A percentile compares a stretch with the other conserved stretches of the same genome.
Evolutionary conservation across 108 stramenopile genomes (phyloP).

Genomic region (Cyclotella kingstonii): DNA sequence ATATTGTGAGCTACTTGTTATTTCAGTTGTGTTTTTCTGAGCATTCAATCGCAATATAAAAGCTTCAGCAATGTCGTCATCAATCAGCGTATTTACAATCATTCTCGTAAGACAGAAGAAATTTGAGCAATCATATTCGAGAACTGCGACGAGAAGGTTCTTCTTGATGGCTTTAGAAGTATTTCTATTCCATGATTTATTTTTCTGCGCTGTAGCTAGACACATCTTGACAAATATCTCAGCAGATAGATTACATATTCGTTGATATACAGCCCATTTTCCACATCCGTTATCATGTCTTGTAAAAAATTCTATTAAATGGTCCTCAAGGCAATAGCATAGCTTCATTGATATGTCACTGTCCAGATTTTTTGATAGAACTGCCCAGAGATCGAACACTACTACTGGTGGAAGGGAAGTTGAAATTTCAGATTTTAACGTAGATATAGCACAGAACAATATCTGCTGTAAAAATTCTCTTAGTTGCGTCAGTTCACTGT

Average conservation of each 20-base stretch:
- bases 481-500: not conserved
- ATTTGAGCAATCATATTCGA: constrained; percentile 36
- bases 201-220: constrained; percentile 13
- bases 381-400: constrained; percentile 34
- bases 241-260: constrained; percentile 18
- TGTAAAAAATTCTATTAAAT: constrained; percentile 14
- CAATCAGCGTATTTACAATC: too few species aligned
- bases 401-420: constrained; percentile 1
- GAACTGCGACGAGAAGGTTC: constrained; percentile 18
- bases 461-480: constrained; percentile 28
- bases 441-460: constrained; percentile 6
- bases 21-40: constrained; percentile 4
- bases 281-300: not conserved
- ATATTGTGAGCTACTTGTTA: constrained; percentile 1
- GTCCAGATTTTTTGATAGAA: constrained; percentile 10
- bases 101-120: constrained; percentile 13
- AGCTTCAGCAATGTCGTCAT: constrained; percentile 21
- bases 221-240: constrained; percentile 14
- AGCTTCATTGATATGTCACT: constrained; percentile 8
- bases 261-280: constrained; percentile 27
- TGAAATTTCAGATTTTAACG: not conserved
- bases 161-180: too few species aligned
- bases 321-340: constrained; percentile 17
- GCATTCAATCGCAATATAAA: constrained; percentile 13
- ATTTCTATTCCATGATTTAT: not conserved